Evolutionary conservation across 2,329 filamentous ascomycete species (phyloP).

Genomic region (Leptoxyphium fumago): DNA sequence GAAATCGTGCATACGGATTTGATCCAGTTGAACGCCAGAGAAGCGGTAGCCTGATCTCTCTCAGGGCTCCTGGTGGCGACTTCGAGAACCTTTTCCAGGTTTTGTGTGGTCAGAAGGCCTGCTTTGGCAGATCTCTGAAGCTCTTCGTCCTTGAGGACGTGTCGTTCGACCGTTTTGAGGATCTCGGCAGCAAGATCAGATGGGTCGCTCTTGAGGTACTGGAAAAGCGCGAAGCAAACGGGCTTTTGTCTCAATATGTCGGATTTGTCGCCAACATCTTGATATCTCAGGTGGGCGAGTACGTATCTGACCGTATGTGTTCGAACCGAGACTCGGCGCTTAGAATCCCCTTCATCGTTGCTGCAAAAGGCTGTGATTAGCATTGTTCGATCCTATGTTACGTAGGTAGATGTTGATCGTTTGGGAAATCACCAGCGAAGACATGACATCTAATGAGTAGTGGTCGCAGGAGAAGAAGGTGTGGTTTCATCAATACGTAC

Average conservation of each 20-base stretch:
- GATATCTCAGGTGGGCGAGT: constrained; percentile 61
- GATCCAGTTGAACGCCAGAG: constrained; percentile 62
- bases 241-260: constrained; percentile 67
- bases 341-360: constrained; percentile 43
- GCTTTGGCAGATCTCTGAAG: constrained; percentile 57
- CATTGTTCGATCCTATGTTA: too few relatives aligned
- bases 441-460: neutral
- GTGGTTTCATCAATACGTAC: constrained; percentile 10
- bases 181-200: constrained; percentile 62
- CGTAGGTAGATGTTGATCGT: neutral
- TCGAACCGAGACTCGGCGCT: constrained; percentile 60
- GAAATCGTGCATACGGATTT: constrained; percentile 59
- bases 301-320: constrained; percentile 74
- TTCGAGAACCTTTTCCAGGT: constrained; percentile 26
- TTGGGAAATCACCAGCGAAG: too few relatives aligned
- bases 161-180: constrained; percentile 51
- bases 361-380: constrained; percentile 16
- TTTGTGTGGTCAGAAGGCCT: constrained; percentile 27
- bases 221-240: constrained; percentile 55
- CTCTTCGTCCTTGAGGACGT: constrained; percentile 60
- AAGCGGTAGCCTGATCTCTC: constrained; percentile 41
- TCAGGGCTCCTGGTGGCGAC: constrained; percentile 42
- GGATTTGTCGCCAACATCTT: constrained; percentile 61
- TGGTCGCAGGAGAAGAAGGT: neutral
- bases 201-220: constrained; percentile 63